Percentiles rank a stretch among this genome's conserved stretches.
Evolutionary conservation across 257 asterid genomes (phyloP).

Genomic region (Rehmannia glutinosa): DNA sequence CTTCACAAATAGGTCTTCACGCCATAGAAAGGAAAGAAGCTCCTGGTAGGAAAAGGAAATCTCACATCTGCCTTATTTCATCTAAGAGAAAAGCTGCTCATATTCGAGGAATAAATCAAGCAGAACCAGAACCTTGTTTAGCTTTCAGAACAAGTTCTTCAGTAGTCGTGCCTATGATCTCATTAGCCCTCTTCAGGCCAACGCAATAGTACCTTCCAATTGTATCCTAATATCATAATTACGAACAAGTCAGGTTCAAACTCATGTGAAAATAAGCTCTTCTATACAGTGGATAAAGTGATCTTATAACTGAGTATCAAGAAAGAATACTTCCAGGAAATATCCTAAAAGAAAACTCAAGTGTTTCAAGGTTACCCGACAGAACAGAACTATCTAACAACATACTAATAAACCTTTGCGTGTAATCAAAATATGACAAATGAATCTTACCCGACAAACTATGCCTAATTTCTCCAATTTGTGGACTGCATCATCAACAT

Average conservation of each 20-base stretch:
- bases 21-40: neutral
- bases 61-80: no score
- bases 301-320: neutral
- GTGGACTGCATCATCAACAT: slow-evolving; percentile 89
- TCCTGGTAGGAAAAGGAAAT: no score
- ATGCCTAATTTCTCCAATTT: slow-evolving; percentile 89
- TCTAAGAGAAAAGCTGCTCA: no score
- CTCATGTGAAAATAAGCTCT: neutral
- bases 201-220: slow-evolving; percentile 82
- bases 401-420: no score
- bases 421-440: no score
- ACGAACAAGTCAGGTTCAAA: neutral
- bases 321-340: no score
- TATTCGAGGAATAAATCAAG: no score
- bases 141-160: slow-evolving; percentile 96
- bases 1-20: neutral
- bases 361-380: no score
- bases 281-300: neutral
- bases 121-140: slow-evolving; percentile 42
- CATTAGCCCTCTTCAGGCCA: slow-evolving; percentile 92
- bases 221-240: slow-evolving; percentile 46
- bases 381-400: no score
- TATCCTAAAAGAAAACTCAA: no score
- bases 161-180: slow-evolving; percentile 91
- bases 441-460: slow-evolving; percentile 70